Evolutionary conservation across 2,329 filamentous ascomycete genomes (phyloP), one percentile per base, ranked within the genome.

Genomic region (Colletotrichum spinosum): DNA sequence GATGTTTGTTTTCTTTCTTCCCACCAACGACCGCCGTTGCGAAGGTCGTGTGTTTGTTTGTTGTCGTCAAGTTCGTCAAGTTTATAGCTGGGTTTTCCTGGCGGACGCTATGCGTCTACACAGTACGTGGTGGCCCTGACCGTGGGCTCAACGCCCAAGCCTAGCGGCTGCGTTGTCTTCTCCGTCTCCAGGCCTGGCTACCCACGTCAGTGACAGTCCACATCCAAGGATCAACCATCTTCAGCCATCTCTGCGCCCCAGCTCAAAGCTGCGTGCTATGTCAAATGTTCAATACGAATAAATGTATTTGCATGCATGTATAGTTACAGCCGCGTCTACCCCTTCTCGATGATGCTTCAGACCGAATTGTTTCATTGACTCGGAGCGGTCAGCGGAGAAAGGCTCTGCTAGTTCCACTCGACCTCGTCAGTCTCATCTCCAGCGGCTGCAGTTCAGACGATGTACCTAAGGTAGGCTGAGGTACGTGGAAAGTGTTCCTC

Each of bases 141-240:
- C 25, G 25, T 25, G 25, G 25, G 25, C 25, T 25, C 25, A 25
- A 25, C 25, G 48, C 55, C 54, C 34, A 56, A 57, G 45, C 55
- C 17, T 2, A 17, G 17, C 17, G 17, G 17, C 17, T 17, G 17
- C 17, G 17, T 17, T 17, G 17, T 17, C 17, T 60, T 48, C 53
- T 41, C 50, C 41, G 46, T 41, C 46, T 63, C 48, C 41, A 25
- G 17, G 25, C 12, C 33, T 34, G 60, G 45, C 52, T 15, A 33
- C 48, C 35, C 50, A 33, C 25, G 41, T 13, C 13, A 11, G 38
- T 39, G 37, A 53, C 60, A 48, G 17, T 34, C 51, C 39, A 34
- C n/a, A 42, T 55, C 50, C 56, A 65, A 55, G 61, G 57, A 60
- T 60, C 39, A 60, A 51, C 55, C 60, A 60, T 55, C 33, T 42